Conservation (phyloP, 805 yeast genomes). For the Suhomyces canberraensis region DNA sequence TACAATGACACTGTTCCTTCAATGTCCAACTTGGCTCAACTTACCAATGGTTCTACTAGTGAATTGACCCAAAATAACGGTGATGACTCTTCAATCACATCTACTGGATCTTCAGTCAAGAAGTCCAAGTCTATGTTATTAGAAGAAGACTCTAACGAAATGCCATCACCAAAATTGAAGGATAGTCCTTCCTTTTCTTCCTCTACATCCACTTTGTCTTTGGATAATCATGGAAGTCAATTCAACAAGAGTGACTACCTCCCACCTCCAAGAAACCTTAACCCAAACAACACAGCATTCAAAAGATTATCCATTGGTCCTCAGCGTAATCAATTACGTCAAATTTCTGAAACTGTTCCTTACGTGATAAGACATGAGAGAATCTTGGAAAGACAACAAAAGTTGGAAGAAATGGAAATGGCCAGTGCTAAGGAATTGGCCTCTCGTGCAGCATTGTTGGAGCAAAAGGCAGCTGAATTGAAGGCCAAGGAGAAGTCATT, state of each 20-base stretch:
- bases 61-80: conserved; percentile 10
- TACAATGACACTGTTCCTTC: conserved; percentile 42
- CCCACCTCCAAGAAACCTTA: conserved; percentile 16
- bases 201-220: conserved; percentile 28
- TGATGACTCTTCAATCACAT: conserved; percentile 17
- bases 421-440: conserved; percentile 74
- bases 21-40: conserved; percentile 60
- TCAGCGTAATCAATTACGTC: conserved; percentile 63
- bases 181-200: conserved; percentile 30
- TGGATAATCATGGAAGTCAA: conserved; percentile 12
- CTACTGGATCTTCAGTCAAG: conserved; percentile 18
- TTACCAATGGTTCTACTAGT: conserved; percentile 20
- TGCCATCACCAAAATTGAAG: conserved; percentile 24
- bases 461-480: conserved; percentile 68
- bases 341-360: conserved; percentile 82
- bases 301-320: conserved; percentile 45
- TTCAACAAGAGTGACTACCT: conserved; percentile 9
- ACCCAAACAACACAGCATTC: conserved; percentile 30
- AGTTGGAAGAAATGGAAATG: conserved; percentile 74
- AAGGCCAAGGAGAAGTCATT: conserved; percentile 61
- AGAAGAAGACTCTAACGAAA: conserved; percentile 21
- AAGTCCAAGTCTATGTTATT: conserved; percentile 36
- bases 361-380: conserved; percentile 76
- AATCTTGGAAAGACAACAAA: conserved; percentile 69
- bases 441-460: conserved; percentile 70